phyloP scores from a whole-genome alignment of 2,329 filamentous ascomycete species.

The Aureobasidium sp. region DNA sequence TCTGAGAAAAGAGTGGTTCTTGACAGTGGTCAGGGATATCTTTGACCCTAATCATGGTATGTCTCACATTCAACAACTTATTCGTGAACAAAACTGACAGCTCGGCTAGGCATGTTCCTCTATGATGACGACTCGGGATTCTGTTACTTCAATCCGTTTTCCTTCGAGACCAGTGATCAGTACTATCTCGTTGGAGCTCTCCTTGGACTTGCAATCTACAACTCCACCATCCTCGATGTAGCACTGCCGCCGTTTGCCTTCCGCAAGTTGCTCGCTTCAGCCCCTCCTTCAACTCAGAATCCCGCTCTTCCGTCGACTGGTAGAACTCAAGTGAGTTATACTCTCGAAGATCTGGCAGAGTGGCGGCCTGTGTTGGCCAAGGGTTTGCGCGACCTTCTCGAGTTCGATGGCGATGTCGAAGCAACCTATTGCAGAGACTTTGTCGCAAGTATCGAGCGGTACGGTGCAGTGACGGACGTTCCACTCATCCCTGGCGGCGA shows the following conservation, averaged over 20 bases:
- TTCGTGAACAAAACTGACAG: neutral
- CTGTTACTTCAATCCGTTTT: constrained; percentile 89
- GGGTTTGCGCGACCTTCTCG: constrained; percentile 68
- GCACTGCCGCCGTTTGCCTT: constrained; percentile 85
- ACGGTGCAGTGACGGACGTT: constrained; percentile 59
- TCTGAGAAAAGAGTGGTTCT: constrained; percentile 88
- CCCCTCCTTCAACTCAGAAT: constrained; percentile 54
- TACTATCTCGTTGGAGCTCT: constrained; percentile 86
- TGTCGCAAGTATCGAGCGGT: constrained; percentile 67
- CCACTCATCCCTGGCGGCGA: constrained; percentile 71
- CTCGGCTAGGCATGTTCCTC: constrained; percentile 67
- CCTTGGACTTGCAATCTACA: constrained; percentile 85
- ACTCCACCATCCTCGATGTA: constrained; percentile 86
- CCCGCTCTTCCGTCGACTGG: constrained; percentile 25
- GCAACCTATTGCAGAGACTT: constrained; percentile 76
- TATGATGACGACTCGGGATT: constrained; percentile 87
- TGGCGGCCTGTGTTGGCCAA: constrained; percentile 69
- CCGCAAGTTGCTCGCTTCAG: constrained; percentile 73
- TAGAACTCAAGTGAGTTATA: constrained; percentile 56
- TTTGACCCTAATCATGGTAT: constrained; percentile 85
- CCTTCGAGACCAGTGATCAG: constrained; percentile 85
- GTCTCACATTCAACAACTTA: constrained; percentile 26
- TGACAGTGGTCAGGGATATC: constrained; percentile 78
- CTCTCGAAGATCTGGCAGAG: constrained; percentile 74
- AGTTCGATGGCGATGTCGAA: constrained; percentile 79